Conservation (phyloP, 768 basidiomycete species). For the Psilocybe tampanensis region DNA sequence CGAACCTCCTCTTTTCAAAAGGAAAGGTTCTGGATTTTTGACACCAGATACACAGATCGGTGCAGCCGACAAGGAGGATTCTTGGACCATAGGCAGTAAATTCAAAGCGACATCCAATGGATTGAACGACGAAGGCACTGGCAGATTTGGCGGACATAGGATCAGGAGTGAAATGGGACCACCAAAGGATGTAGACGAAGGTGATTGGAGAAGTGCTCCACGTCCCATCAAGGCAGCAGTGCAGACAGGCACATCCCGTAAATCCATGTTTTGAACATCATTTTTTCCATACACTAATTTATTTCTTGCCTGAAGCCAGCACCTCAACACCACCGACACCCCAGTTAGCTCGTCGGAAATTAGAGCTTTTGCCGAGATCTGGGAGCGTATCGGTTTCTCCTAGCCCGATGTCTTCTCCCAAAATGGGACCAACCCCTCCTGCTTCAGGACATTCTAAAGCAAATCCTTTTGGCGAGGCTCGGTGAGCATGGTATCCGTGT, state of each 20-base stretch:
- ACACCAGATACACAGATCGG: constrained; percentile 43
- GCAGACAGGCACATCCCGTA: constrained; percentile 64
- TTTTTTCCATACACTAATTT: background rate
- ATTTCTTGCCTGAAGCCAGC: constrained; percentile 44
- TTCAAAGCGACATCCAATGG: constrained; percentile 59
- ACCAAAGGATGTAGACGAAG: constrained; percentile 59
- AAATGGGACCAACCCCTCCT: constrained; percentile 53
- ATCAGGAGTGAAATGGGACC: constrained; percentile 58
- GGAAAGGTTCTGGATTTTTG: constrained; percentile 61
- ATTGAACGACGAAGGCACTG: constrained; percentile 38
- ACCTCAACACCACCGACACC: constrained; percentile 83
- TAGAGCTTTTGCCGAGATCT: constrained; percentile 85
- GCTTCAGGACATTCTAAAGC: constrained; percentile 43
- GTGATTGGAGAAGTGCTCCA: constrained; percentile 68
- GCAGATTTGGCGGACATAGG: constrained; percentile 49
- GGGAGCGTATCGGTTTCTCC: constrained; percentile 65
- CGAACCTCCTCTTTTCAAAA: constrained; percentile 49
- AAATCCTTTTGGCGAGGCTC: constrained; percentile 90
- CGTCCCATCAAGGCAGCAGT: constrained; percentile 41
- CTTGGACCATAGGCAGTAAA: constrained; percentile 75
- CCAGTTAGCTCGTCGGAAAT: constrained; percentile 74
- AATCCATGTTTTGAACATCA: constrained; percentile 26
- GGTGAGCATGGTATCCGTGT: constrained; percentile 40
- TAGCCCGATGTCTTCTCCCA: constrained; percentile 80
- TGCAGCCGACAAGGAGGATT: constrained; percentile 77